Evolutionary conservation across 352 stramenopile species (phyloP).

Genomic region (Pythium dissimile): DNA sequence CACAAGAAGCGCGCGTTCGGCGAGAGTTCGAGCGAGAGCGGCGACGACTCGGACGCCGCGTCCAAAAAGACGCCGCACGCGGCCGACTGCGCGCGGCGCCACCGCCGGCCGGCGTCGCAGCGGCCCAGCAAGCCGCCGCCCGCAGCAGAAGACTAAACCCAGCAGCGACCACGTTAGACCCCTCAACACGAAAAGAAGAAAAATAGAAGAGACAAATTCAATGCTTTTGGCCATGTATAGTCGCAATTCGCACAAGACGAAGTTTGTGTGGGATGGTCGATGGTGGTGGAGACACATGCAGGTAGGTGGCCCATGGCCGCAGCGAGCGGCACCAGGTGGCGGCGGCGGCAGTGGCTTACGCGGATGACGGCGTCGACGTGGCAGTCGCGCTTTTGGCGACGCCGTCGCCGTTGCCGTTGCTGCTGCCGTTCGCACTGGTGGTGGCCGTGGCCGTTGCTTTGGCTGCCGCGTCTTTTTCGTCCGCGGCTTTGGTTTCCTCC

Average conservation of each 20-base stretch:
- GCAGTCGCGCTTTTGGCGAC: no score
- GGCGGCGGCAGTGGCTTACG: no score
- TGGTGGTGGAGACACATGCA: no score
- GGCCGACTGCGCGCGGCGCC: constrained; percentile 18
- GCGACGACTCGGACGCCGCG: constrained; percentile 51
- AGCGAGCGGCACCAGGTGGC: no score
- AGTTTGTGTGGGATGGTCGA: no score
- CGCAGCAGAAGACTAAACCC: background rate
- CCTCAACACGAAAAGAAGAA: background rate
- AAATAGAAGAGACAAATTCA: no score
- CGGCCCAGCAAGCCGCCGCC: constrained; percentile 16
- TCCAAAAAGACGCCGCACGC: constrained; percentile 19
- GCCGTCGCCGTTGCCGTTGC: background rate
- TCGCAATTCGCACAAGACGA: no score
- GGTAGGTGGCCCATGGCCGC: no score
- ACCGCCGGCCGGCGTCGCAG: constrained; percentile 28
- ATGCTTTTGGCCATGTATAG: no score
- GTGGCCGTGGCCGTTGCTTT: background rate
- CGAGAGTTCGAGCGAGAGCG: constrained; percentile 90
- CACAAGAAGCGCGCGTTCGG: constrained; percentile 91
- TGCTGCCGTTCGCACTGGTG: background rate
- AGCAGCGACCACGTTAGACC: background rate
- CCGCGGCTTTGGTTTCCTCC: constrained; percentile 29
- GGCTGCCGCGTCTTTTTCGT: constrained; percentile 4
- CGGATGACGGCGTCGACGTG: background rate